phyloP scores from a whole-genome alignment of 352 stramenopile species.

The Phytophthora kernoviae region DNA sequence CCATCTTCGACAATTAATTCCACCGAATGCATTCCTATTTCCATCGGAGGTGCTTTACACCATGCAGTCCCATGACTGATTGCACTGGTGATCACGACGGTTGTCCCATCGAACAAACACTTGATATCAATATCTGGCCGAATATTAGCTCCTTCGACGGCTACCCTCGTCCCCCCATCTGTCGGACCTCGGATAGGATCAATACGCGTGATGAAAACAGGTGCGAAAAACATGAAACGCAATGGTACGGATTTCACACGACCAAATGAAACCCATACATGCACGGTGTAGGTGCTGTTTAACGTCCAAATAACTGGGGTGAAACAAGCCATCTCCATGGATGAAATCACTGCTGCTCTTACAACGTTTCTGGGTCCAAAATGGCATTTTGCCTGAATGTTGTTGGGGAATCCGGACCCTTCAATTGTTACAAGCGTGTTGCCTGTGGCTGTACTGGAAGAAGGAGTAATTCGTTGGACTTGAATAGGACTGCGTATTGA shows the following conservation, averaged over 20 bases:
- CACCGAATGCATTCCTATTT: conserved; percentile 31
- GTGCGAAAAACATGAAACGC: conserved; percentile 29
- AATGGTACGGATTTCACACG: conserved; percentile 23
- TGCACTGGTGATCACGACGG: conserved; percentile 8
- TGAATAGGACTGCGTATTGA: conserved; percentile 12
- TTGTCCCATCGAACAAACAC: conserved; percentile 40
- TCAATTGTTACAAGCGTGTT: conserved; percentile 39
- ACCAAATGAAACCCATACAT: conserved; percentile 46
- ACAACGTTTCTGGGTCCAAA: conserved; percentile 31
- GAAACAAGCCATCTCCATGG: conserved; percentile 23
- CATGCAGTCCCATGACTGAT: conserved; percentile 5
- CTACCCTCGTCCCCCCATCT: conserved; percentile 36
- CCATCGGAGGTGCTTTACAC: conserved; percentile 37
- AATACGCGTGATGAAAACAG: conserved; percentile 14
- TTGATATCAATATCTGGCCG: conserved; percentile 16
- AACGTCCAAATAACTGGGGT: conserved; percentile 18
- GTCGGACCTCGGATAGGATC: conserved; percentile 35
- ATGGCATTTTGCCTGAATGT: conserved; percentile 27
- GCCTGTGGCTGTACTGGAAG: conserved; percentile 24
- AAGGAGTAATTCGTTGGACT: conserved; percentile 25
- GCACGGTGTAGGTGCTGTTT: conserved; percentile 10
- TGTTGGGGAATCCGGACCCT: conserved; percentile 30
- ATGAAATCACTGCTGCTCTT: conserved; percentile 27
- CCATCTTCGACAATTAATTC: conserved; percentile 31
- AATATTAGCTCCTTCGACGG: conserved; percentile 30